Percentiles rank a stretch among this genome's conserved stretches.
Evolutionary conservation across 2,329 filamentous ascomycete species (phyloP).

Genomic region (Pseudogymnoascus sp.): DNA sequence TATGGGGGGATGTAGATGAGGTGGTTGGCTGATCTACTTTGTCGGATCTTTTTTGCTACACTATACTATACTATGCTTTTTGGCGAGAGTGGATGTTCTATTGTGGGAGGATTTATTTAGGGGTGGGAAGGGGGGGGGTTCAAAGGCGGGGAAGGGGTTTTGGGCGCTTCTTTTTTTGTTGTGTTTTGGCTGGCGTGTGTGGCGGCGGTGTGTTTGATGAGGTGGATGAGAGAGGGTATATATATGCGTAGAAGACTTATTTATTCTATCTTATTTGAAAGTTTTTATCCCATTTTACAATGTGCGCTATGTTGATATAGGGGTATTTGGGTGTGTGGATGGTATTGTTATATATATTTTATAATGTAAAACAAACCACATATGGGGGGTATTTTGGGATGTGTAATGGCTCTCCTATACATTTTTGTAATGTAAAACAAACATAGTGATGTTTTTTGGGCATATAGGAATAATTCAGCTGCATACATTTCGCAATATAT

Average conservation of each 20-base stretch:
- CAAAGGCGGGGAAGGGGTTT: background rate
- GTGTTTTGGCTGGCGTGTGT: background rate
- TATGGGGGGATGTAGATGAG: background rate
- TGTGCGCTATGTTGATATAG: too few relatives aligned
- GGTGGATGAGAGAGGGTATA: background rate
- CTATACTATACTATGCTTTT: too few relatives aligned
- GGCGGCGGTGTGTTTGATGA: background rate
- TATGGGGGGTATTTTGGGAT: too few relatives aligned
- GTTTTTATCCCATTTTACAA: background rate
- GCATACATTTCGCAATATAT: too few relatives aligned
- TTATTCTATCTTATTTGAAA: background rate
- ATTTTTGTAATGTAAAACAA: too few relatives aligned
- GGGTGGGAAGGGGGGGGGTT: background rate
- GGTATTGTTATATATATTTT: background rate
- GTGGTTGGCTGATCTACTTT: too few relatives aligned
- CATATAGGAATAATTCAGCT: too few relatives aligned
- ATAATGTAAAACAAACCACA: background rate
- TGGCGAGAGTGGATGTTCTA: too few relatives aligned
- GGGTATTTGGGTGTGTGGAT: background rate
- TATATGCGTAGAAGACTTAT: background rate
- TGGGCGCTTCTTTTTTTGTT: background rate
- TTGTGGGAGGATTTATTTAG: too few relatives aligned
- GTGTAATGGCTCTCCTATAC: too few relatives aligned
- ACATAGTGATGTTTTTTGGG: too few relatives aligned
- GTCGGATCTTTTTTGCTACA: too few relatives aligned